These are phyloP conservation scores for Chloropicon primus DNA, from an alignment of 139 green algal genomes.

Conservation along the genomic window DNA sequence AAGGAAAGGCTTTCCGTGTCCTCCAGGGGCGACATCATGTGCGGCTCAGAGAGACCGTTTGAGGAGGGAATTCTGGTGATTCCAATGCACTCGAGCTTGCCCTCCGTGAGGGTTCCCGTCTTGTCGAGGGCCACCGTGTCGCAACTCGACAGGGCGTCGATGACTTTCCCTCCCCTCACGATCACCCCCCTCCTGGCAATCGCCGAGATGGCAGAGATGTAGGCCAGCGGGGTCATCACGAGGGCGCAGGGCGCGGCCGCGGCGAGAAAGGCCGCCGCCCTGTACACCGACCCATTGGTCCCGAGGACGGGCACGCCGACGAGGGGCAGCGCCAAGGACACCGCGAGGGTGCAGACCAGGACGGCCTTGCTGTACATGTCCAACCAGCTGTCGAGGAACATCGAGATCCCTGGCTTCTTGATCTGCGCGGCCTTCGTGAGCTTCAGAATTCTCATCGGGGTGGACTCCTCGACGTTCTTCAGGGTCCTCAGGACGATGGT, in stretches of 20 bases:
- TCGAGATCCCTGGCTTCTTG: slow-evolving; percentile 9
- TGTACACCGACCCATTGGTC: slow-evolving; percentile 29
- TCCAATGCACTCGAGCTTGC: slow-evolving; percentile 21
- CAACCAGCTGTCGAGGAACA: slow-evolving; percentile 1
- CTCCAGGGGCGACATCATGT: not conserved
- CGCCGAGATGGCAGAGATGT: slow-evolving; percentile 66
- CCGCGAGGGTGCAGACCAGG: slow-evolving; percentile 16
- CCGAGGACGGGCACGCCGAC: slow-evolving; percentile 58
- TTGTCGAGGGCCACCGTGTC: slow-evolving; percentile 68
- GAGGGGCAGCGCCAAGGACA: slow-evolving; percentile 28
- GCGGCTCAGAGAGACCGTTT: slow-evolving; percentile 7
- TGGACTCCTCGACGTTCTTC: not conserved
- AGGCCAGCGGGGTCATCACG: slow-evolving; percentile 69
- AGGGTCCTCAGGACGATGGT: slow-evolving; percentile 12
- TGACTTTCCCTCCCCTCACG: slow-evolving; percentile 47
- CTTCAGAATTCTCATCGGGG: slow-evolving; percentile 1
- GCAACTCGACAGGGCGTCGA: slow-evolving; percentile 52
- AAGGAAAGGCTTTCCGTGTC: not conserved
- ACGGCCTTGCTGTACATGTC: not conserved
- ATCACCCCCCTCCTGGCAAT: slow-evolving; percentile 52
- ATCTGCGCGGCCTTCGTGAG: not conserved
- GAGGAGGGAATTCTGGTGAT: slow-evolving; percentile 5
- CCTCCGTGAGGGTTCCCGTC: slow-evolving; percentile 76
- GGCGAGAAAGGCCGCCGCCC: slow-evolving; percentile 28
- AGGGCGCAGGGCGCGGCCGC: slow-evolving; percentile 65